Evolutionary conservation across 352 stramenopile species (phyloP).

Genomic region (Globisporangium spinosum): DNA sequence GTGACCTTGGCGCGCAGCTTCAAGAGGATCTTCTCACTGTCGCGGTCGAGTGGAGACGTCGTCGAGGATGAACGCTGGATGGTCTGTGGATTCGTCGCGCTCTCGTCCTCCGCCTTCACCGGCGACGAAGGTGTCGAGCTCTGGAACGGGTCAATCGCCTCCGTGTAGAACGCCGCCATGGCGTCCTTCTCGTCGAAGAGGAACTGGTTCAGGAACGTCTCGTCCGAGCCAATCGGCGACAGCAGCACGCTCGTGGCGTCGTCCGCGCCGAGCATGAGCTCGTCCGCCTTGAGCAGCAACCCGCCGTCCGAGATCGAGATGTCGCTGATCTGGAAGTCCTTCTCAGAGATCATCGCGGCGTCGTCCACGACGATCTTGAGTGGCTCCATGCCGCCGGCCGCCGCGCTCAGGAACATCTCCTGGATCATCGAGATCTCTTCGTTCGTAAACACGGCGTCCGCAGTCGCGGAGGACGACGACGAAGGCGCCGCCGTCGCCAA

Average conservation of each 20-base stretch:
- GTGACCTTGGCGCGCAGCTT: slow-evolving; percentile 50
- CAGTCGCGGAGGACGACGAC: not conserved
- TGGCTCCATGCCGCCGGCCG: slow-evolving; percentile 6
- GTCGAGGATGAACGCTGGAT: not conserved
- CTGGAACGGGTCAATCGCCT: slow-evolving; percentile 60
- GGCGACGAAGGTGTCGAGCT: slow-evolving; percentile 17
- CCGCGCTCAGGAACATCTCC: slow-evolving; percentile 35
- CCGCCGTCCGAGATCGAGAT: slow-evolving; percentile 33
- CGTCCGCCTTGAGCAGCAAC: slow-evolving; percentile 16
- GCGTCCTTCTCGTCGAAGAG: slow-evolving; percentile 55
- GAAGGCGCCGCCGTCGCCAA: not conserved
- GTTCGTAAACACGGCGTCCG: slow-evolving; percentile 32
- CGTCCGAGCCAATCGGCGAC: slow-evolving; percentile 50
- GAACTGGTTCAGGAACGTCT: slow-evolving; percentile 38
- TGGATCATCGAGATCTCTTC: slow-evolving; percentile 61
- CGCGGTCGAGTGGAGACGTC: slow-evolving; percentile 11
- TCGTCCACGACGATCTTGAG: slow-evolving; percentile 16
- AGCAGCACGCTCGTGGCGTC: slow-evolving; percentile 57
- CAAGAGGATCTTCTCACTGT: slow-evolving; percentile 37
- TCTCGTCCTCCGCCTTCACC: slow-evolving; percentile 1
- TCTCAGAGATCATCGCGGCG: slow-evolving; percentile 17
- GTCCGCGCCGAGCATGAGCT: slow-evolving; percentile 24
- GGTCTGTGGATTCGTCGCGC: slow-evolving; percentile 12
- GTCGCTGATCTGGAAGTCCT: slow-evolving; percentile 40
- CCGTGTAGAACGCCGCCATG: slow-evolving; percentile 57